These are phyloP conservation scores for Phytopythium sindhum DNA, from an alignment of 352 stramenopile genomes.

Conservation along the genomic window DNA sequence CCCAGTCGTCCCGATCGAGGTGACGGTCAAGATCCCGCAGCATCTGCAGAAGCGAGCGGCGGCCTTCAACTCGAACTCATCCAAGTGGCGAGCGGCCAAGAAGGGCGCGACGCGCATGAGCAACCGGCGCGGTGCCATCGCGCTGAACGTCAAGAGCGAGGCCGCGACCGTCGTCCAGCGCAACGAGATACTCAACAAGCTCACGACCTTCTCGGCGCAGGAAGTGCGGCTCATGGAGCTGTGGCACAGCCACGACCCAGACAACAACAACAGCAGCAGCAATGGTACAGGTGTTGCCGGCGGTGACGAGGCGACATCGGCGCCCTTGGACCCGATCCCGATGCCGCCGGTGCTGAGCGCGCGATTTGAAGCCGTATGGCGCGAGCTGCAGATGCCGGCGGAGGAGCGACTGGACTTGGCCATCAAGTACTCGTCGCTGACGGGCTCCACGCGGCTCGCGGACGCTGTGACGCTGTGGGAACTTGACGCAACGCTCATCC, in stretches of 20 bases:
- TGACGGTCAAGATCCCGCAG: slow-evolving; percentile 39
- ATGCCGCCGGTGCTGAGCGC: slow-evolving; percentile 58
- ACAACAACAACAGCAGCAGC: slow-evolving; percentile 14
- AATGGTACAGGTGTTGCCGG: slow-evolving; percentile 2
- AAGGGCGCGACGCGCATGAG: slow-evolving; percentile 36
- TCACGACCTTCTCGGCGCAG: slow-evolving; percentile 43
- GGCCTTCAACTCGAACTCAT: not conserved
- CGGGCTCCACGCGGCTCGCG: slow-evolving; percentile 44
- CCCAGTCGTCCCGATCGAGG: slow-evolving; percentile 24
- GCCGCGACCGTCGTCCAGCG: slow-evolving; percentile 25
- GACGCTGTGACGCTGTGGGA: slow-evolving; percentile 72
- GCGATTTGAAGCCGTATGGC: slow-evolving; percentile 68
- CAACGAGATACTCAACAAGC: slow-evolving; percentile 39
- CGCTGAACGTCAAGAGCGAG: slow-evolving; percentile 42
- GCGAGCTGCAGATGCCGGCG: slow-evolving; percentile 54
- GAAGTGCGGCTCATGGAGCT: slow-evolving; percentile 65
- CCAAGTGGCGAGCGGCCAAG: slow-evolving; percentile 46
- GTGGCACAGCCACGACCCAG: slow-evolving; percentile 52
- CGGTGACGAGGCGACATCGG: not conserved
- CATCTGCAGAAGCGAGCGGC: slow-evolving; percentile 12
- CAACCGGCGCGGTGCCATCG: slow-evolving; percentile 43
- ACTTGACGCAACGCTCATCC: slow-evolving; percentile 38
- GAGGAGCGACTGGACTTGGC: slow-evolving; percentile 64
- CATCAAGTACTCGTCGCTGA: slow-evolving; percentile 72
- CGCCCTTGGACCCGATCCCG: slow-evolving; percentile 50